These are phyloP conservation scores for Drosera capensis DNA, from an alignment of 148 eudicot species.

Conservation along the genomic window DNA sequence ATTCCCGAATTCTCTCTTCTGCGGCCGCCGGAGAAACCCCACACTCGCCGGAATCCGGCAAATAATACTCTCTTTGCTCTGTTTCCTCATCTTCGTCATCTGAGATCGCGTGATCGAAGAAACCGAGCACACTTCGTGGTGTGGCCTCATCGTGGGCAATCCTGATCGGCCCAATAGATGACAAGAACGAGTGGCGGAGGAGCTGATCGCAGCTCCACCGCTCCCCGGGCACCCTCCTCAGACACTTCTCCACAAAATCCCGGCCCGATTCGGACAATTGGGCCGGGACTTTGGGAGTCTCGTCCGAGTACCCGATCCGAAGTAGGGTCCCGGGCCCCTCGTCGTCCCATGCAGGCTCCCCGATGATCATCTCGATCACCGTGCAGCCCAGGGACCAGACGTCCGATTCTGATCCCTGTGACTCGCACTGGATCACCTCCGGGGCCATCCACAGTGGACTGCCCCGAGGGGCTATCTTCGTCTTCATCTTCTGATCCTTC, in stretches of 20 bases:
- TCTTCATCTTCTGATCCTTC: background rate
- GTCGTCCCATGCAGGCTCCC: slow-evolving; percentile 55
- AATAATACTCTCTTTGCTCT: slow-evolving; percentile 1
- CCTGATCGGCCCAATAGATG: slow-evolving; percentile 1
- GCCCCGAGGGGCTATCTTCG: slow-evolving; percentile 34
- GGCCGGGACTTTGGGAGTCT: slow-evolving; percentile 36
- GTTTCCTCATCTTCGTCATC: slow-evolving; percentile 19
- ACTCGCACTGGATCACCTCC: slow-evolving; percentile 63
- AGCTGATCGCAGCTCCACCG: slow-evolving; percentile 78
- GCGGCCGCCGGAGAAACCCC: background rate
- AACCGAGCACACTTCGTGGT: slow-evolving; percentile 55
- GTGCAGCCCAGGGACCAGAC: slow-evolving; percentile 88
- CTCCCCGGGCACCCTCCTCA: slow-evolving; percentile 19
- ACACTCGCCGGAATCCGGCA: slow-evolving; percentile 1
- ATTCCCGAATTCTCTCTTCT: slow-evolving; percentile 22
- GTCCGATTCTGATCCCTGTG: slow-evolving; percentile 60
- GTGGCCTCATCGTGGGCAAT: slow-evolving; percentile 12
- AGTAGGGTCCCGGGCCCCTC: slow-evolving; percentile 30
- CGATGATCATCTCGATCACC: slow-evolving; percentile 74
- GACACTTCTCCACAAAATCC: slow-evolving; percentile 55
- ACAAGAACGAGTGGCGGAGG: slow-evolving; percentile 41
- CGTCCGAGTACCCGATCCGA: slow-evolving; percentile 40
- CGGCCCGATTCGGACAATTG: slow-evolving; percentile 22
- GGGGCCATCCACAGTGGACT: slow-evolving; percentile 96
- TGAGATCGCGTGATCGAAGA: slow-evolving; percentile 10